Conservation (phyloP, 352 stramenopile genomes). For the Achlya hypogyna region DNA sequence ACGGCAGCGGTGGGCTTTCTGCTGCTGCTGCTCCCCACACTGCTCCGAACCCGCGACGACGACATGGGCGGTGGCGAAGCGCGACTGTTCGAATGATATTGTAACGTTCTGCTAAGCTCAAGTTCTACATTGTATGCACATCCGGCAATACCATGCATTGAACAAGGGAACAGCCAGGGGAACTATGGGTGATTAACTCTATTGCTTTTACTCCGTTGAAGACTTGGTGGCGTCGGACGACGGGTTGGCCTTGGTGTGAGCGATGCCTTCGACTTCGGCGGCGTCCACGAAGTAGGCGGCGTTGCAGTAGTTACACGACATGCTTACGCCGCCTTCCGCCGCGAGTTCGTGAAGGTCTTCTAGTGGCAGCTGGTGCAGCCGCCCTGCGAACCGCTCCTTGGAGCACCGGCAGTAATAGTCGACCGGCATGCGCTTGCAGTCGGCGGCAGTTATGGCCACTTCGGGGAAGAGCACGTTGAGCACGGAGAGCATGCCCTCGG, state of each 20-base stretch:
- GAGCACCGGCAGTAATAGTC: slow-evolving; percentile 82
- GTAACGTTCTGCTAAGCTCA: too few relatives aligned
- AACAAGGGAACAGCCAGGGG: too few relatives aligned
- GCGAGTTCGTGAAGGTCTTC: slow-evolving; percentile 40
- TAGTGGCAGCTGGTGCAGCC: slow-evolving; percentile 41
- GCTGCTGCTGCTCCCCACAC: too few relatives aligned
- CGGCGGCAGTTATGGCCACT: slow-evolving; percentile 45
- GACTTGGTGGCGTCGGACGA: too few relatives aligned
- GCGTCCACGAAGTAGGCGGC: slow-evolving; percentile 35
- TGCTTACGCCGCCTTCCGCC: slow-evolving; percentile 38
- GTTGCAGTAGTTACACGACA: slow-evolving; percentile 84
- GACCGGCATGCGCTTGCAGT: slow-evolving; percentile 40
- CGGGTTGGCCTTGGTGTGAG: background rate
- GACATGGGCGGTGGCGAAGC: too few relatives aligned
- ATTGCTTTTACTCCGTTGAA: background rate
- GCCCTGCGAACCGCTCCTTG: slow-evolving; percentile 48
- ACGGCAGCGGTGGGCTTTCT: background rate
- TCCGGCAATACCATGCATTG: too few relatives aligned
- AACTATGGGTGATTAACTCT: too few relatives aligned
- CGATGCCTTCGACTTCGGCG: background rate
- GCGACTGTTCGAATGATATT: too few relatives aligned
- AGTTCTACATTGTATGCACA: too few relatives aligned
- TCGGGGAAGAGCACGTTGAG: slow-evolving; percentile 67
- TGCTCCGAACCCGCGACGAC: too few relatives aligned
- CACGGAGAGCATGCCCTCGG: slow-evolving; percentile 52